Evolutionary conservation across 2,329 filamentous ascomycete species (phyloP), one percentile per base, ranked within the genome.

Genomic region (Anthostomella pinea): DNA sequence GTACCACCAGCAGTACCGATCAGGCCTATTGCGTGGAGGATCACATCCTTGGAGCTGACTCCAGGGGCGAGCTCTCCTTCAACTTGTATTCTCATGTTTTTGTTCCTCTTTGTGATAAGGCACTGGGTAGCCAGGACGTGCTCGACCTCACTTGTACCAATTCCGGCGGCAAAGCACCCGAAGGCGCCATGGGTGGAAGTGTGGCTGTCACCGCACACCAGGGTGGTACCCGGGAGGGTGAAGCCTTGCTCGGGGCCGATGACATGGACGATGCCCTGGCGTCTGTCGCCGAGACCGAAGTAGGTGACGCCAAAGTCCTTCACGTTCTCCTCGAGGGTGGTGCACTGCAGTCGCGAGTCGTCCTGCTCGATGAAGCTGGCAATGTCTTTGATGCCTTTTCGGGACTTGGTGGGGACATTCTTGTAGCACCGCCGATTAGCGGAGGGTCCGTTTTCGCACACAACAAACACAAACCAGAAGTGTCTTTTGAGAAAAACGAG

Each of bases 201-300:
- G 65, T 98, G 93, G 59, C 87, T 95, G 75, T 98, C 93, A 65
- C 93, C 93, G 60, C 93, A 97, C 49, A 97, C 93, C 23, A 97
- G 86, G 3, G 93, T 98, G 36, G 93, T 97, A 52, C 88, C 93
- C 26, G 93, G 93, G 23, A 97, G 83, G 38, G 93, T 98, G 73
- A 98, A 98, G 52, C 93, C 93, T 67, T 98, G 93, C 73, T 98
- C 93, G 25, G 93, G 93, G 22, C 93, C 93, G 55, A 98, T 97
- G 57, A 98, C 87, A 69, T 98, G 93, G 40, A 97, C 93, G 56
- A 98, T 98, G 51, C 93, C 93, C 69, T 98, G 93, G 49, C 93
- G 83, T 76, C 93, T 94, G 68, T 97, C 91, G 52, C 85, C 87
- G 47, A 98, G 82, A 45, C 93, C 93, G 61, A 98, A 98, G 70